phyloP scores from a whole-genome alignment of 768 basidiomycete genomes.

The Rhodocollybia butyracea region DNA sequence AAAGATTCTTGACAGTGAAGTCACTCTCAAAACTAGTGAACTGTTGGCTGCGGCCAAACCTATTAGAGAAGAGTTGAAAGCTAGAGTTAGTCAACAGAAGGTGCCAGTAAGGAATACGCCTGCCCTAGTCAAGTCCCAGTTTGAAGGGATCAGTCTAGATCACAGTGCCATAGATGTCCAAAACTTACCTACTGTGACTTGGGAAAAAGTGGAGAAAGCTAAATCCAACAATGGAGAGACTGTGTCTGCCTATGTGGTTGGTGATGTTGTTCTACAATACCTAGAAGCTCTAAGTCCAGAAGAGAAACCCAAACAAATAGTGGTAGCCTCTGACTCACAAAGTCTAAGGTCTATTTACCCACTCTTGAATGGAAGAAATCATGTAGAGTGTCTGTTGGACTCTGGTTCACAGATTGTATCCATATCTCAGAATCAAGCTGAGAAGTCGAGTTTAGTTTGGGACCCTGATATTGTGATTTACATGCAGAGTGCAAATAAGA shows the following conservation, averaged over 20 bases:
- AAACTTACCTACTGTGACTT: neutral
- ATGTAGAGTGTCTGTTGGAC: conserved; percentile 22
- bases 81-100: neutral
- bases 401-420: conserved; percentile 22
- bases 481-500: conserved; percentile 23
- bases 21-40: neutral
- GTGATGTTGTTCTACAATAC: conserved; percentile 2
- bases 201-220: neutral
- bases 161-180: neutral
- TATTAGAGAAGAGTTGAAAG: neutral
- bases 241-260: neutral
- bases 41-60: neutral
- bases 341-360: conserved; percentile 16
- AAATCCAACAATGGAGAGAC: neutral
- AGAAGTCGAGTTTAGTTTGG: conserved; percentile 13
- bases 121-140: neutral
- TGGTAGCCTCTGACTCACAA: conserved; percentile 20
- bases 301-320: conserved; percentile 4
- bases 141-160: neutral
- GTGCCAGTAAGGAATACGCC: neutral
- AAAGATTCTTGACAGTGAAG: neutral
- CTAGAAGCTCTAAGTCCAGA: conserved; percentile 1
- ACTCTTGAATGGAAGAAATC: conserved; percentile 14
- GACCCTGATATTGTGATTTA: conserved; percentile 16
- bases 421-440: conserved; percentile 18